Evolutionary conservation across 2,329 filamentous ascomycete species (phyloP), one percentile per base, ranked within the genome.

Genomic region (Verticillium klebahnii): DNA sequence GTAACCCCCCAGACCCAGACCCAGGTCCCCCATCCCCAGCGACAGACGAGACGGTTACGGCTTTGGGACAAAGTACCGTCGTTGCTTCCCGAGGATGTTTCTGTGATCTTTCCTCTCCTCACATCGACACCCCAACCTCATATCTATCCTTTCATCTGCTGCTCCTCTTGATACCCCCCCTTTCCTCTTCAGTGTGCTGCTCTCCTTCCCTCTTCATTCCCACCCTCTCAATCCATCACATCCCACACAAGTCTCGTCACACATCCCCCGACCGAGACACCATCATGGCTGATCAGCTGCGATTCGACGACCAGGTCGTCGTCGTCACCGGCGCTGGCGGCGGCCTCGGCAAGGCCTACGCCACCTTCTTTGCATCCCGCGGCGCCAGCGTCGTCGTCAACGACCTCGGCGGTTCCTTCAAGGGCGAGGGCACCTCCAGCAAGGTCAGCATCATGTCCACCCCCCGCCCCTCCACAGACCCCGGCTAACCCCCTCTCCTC

Each of bases 361-460:
- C 96, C 69, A 81, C 89, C 64, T 98, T 97, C 83, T 98, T 96
- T 74, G 95, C 86, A 62, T 93, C 91, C 61, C 88, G 94, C 73
- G 95, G 95, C 71, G 95, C 93, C 69, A 96, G 90, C 77, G 91
- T 96, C 69, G 94, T 99, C 57, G 95, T 99, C 70, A 99, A 99
- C 77, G 95, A 99, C 75, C 85, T 98, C 59, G 95, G 95, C 65
- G 92, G 87, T 58, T 95, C 93, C 56, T 93, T 95, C 83, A 94
- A 95, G 78, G 94, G 95, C 69, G 93, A 97, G 80, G 94, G 93
- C 63, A 87, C 84, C 69, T 94, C 91, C 52, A 87, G 87, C 75
- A 96, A 92, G 87, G 93, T 96, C 79, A 68, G 81, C 61, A 36
- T 14, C 15, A 25, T 29, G 56, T 57, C n/a, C 25, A 1, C 55